phyloP scores from a whole-genome alignment of 2,329 filamentous ascomycete genomes.

The Cladorrhinum sp. region DNA sequence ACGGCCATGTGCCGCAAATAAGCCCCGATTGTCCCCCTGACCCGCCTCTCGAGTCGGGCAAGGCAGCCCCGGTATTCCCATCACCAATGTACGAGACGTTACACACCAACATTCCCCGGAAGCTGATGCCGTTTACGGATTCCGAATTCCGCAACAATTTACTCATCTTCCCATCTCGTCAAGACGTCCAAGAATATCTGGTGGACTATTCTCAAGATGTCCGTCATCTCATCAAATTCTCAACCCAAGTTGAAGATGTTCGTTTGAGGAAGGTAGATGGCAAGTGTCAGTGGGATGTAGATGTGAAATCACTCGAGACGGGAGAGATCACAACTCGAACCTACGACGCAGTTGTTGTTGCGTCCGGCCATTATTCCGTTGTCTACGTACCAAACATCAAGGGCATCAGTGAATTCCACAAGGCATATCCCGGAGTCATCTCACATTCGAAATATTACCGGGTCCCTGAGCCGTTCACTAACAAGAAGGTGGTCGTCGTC shows the following conservation, averaged over 20 bases:
- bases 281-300: constrained; percentile 60
- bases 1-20: constrained; percentile 64
- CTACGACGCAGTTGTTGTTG: constrained; percentile 74
- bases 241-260: constrained; percentile 66
- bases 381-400: constrained; percentile 63
- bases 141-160: constrained; percentile 59
- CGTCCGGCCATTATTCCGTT: constrained; percentile 71
- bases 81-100: constrained; percentile 79
- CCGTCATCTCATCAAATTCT: constrained; percentile 64
- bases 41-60: constrained; percentile 52
- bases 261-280: constrained; percentile 36
- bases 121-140: constrained; percentile 78
- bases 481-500: constrained; percentile 76
- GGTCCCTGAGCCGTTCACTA: constrained; percentile 56
- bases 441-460: constrained; percentile 81
- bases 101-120: constrained; percentile 82
- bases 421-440: constrained; percentile 57
- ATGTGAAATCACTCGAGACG: constrained; percentile 49
- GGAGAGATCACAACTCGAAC: constrained; percentile 39
- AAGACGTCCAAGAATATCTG: constrained; percentile 71
- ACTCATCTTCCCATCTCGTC: constrained; percentile 71
- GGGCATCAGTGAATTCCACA: constrained; percentile 59
- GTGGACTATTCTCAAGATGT: constrained; percentile 68
- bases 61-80: constrained; percentile 60
- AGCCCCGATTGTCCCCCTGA: constrained; percentile 61